Conservation (phyloP, 768 basidiomycete genomes). For the Panaeolus papilionaceus region DNA sequence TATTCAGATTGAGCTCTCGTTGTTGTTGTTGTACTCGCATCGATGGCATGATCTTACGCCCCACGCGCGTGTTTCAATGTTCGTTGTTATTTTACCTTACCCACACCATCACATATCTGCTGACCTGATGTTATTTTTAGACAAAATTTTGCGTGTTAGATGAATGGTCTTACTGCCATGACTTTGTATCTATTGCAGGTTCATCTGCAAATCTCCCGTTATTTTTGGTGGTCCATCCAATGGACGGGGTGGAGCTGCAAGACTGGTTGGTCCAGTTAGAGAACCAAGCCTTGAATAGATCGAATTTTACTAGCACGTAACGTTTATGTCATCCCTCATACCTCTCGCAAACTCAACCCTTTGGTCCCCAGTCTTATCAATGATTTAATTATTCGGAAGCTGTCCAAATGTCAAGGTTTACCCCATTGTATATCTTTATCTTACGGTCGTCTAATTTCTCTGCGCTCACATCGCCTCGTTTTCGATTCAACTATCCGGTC, state of each 20-base stretch:
- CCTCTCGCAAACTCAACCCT: neutral
- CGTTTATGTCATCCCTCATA: slow-evolving; percentile 8
- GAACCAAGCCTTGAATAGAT: slow-evolving; percentile 10
- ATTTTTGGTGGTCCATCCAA: neutral
- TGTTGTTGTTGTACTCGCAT: neutral
- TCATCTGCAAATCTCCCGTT: neutral
- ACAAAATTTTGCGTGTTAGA: neutral
- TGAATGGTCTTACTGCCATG: neutral
- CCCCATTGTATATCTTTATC: slow-evolving; percentile 5
- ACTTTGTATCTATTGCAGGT: neutral
- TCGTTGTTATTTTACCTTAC: neutral
- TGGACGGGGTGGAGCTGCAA: neutral
- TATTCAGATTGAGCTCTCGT: neutral
- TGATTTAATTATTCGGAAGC: neutral
- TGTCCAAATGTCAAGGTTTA: neutral
- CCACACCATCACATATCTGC: neutral
- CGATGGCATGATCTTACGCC: neutral
- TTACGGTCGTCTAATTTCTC: slow-evolving; percentile 13
- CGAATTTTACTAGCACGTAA: slow-evolving; percentile 2
- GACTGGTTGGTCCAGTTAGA: neutral
- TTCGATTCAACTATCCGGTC: neutral
- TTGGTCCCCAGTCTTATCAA: slow-evolving; percentile 7
- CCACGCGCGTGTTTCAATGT: neutral
- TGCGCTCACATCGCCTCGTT: slow-evolving; percentile 4
- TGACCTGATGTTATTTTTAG: slow-evolving; percentile 8